A percentile compares a stretch with the other conserved stretches of the same genome.
Evolutionary conservation across 2,329 filamentous ascomycete species (phyloP).

Genomic region (Triangularia verruculosa): DNA sequence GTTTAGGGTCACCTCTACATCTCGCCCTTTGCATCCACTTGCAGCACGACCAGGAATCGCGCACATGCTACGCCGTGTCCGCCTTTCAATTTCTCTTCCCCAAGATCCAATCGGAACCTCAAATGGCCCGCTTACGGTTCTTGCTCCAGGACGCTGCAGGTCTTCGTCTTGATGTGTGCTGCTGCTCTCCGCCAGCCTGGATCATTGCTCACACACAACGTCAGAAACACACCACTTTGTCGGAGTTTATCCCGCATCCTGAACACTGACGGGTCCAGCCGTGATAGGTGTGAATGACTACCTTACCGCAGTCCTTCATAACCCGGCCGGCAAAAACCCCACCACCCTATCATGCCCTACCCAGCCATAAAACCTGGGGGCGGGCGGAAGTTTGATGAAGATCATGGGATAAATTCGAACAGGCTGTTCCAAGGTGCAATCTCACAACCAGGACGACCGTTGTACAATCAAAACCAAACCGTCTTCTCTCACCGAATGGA

Average conservation of each 20-base stretch:
- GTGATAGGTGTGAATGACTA: not conserved
- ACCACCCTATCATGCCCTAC: not conserved
- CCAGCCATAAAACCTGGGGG: not conserved
- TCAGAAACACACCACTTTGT: slow-evolving; percentile 15
- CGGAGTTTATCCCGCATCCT: not conserved
- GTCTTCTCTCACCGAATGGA: not conserved
- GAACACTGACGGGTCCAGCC: not conserved
- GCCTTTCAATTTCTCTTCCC: not conserved
- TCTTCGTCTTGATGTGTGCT: slow-evolving; percentile 5
- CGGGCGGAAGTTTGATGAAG: not conserved
- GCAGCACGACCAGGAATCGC: slow-evolving; percentile 7
- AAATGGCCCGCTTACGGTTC: not conserved
- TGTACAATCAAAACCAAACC: not conserved
- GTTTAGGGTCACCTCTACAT: not conserved
- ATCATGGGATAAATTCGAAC: slow-evolving; percentile 1
- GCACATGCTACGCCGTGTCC: slow-evolving; percentile 1
- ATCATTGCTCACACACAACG: slow-evolving; percentile 5
- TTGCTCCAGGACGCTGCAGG: not conserved
- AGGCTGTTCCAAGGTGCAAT: slow-evolving; percentile 4
- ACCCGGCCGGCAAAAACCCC: not conserved
- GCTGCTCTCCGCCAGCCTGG: slow-evolving; percentile 7
- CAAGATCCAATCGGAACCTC: slow-evolving; percentile 7
- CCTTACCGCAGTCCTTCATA: not conserved
- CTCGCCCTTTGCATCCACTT: slow-evolving; percentile 5
- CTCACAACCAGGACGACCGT: slow-evolving; percentile 11